Conservation (phyloP, 495 filamentous ascomycete species). For the Durotheca rogersii region DNA sequence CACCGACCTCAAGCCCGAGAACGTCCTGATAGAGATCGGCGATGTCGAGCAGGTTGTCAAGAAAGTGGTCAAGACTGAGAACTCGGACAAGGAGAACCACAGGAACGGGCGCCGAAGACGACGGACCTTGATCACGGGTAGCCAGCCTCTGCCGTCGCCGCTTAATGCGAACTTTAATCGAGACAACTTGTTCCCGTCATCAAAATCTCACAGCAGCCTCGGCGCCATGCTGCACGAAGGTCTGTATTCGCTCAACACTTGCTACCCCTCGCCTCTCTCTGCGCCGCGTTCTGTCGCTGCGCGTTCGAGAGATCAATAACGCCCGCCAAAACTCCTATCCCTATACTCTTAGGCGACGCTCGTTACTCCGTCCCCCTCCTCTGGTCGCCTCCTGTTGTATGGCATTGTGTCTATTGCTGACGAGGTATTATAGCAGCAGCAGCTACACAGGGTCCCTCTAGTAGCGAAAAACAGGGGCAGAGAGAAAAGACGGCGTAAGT, state of each 20-base stretch:
- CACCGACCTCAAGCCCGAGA: slow-evolving; percentile 96
- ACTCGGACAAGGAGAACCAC: slow-evolving; percentile 80
- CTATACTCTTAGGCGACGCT: no score
- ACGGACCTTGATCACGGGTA: slow-evolving; percentile 93
- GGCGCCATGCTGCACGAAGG: slow-evolving; percentile 81
- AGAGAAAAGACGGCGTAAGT: slow-evolving; percentile 93
- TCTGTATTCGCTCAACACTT: slow-evolving; percentile 43
- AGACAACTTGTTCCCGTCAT: slow-evolving; percentile 65
- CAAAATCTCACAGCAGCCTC: slow-evolving; percentile 76
- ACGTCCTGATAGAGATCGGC: slow-evolving; percentile 97
- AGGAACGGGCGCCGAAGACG: slow-evolving; percentile 90
- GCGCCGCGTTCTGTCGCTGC: neutral
- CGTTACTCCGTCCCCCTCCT: neutral
- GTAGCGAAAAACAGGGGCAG: slow-evolving; percentile 71
- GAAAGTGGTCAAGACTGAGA: slow-evolving; percentile 87
- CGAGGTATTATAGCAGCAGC: slow-evolving; percentile 13
- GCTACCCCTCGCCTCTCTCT: slow-evolving; percentile 1
- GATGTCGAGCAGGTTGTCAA: slow-evolving; percentile 97
- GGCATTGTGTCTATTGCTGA: slow-evolving; percentile 9
- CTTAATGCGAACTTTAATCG: slow-evolving; percentile 88
- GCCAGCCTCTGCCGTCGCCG: slow-evolving; percentile 92
- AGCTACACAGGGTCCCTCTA: slow-evolving; percentile 18
- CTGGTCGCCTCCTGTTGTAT: neutral
- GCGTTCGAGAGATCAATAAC: no score
- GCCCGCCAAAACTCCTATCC: no score